These are phyloP conservation scores for Candida coleopterorum DNA, from an alignment of 805 yeast species.

Conservation along the genomic window DNA sequence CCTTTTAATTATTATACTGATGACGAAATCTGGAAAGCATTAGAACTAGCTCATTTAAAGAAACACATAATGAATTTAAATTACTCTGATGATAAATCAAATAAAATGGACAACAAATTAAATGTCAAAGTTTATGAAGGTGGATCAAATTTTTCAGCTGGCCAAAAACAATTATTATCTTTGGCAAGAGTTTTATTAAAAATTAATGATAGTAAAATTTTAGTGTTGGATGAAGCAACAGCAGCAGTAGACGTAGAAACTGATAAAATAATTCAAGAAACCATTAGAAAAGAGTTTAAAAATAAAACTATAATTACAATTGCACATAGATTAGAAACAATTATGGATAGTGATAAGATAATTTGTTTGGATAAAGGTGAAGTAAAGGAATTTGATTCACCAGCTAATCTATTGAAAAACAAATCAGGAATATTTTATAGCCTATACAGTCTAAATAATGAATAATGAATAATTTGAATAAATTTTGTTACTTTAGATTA, in stretches of 20 bases:
- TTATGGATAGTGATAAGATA: slow-evolving; percentile 38
- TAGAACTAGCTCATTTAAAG: slow-evolving; percentile 75
- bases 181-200: slow-evolving; percentile 39
- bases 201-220: slow-evolving; percentile 56
- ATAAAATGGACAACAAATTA: slow-evolving; percentile 16
- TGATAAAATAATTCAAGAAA: slow-evolving; percentile 32
- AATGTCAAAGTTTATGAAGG: slow-evolving; percentile 29
- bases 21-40: slow-evolving; percentile 71
- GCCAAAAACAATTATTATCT: slow-evolving; percentile 36
- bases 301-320: slow-evolving; percentile 38
- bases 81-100: slow-evolving; percentile 15
- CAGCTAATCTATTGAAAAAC: slow-evolving; percentile 26
- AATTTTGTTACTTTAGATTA: no score
- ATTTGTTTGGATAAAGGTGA: slow-evolving; percentile 34
- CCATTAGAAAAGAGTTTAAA: slow-evolving; percentile 32
- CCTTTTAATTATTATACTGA: slow-evolving; percentile 68
- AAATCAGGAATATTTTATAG: slow-evolving; percentile 27
- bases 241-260: slow-evolving; percentile 39
- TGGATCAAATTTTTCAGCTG: slow-evolving; percentile 35
- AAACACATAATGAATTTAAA: slow-evolving; percentile 43
- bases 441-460: no score
- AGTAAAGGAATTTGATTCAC: slow-evolving; percentile 35
- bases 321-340: slow-evolving; percentile 40
- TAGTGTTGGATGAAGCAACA: slow-evolving; percentile 81
- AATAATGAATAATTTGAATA: no score